Evolutionary conservation across 495 filamentous ascomycete species (phyloP).

Genomic region (Neurospora sp.): DNA sequence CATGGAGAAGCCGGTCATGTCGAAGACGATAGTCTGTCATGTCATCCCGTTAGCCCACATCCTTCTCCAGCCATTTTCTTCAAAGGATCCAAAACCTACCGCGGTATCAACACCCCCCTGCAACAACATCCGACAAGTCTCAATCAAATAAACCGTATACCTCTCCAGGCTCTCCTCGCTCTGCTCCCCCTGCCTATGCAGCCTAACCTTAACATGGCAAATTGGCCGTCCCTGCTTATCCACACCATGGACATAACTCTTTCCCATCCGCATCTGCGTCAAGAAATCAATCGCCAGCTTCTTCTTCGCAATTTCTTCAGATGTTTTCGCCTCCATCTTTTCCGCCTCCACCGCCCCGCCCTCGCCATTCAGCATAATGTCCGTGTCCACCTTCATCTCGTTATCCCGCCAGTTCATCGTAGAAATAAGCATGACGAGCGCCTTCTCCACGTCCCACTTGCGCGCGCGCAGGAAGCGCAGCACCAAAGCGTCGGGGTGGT

Average conservation of each 20-base stretch:
- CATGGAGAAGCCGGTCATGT: conserved; percentile 87
- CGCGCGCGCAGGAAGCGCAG: conserved; percentile 84
- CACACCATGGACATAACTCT: conserved; percentile 82
- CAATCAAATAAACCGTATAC: conserved; percentile 90
- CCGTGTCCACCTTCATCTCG: conserved; percentile 78
- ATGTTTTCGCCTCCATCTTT: conserved; percentile 26
- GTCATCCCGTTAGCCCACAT: too few relatives aligned
- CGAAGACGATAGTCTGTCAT: conserved; percentile 71
- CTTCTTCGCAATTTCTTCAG: conserved; percentile 45
- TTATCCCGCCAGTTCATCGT: conserved; percentile 84
- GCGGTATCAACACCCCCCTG: conserved; percentile 79
- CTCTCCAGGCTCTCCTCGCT: conserved; percentile 67
- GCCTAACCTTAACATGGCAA: conserved; percentile 70
- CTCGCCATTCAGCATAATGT: conserved; percentile 77
- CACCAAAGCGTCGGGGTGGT: conserved; percentile 81
- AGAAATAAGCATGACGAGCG: conserved; percentile 85
- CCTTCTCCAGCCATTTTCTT: too few relatives aligned
- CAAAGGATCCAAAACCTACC: conserved; percentile 41
- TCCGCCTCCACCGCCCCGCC: conserved; percentile 49
- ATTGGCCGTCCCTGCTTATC: conserved; percentile 83
- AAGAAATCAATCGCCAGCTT: conserved; percentile 70
- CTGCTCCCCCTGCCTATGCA: conserved; percentile 79
- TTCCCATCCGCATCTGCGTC: conserved; percentile 78
- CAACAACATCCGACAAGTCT: conserved; percentile 79
- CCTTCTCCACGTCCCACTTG: conserved; percentile 93